Evolutionary conservation across 2,329 filamentous ascomycete species (phyloP), one percentile per base, ranked within the genome.

Genomic region (Ophiostoma montium): DNA sequence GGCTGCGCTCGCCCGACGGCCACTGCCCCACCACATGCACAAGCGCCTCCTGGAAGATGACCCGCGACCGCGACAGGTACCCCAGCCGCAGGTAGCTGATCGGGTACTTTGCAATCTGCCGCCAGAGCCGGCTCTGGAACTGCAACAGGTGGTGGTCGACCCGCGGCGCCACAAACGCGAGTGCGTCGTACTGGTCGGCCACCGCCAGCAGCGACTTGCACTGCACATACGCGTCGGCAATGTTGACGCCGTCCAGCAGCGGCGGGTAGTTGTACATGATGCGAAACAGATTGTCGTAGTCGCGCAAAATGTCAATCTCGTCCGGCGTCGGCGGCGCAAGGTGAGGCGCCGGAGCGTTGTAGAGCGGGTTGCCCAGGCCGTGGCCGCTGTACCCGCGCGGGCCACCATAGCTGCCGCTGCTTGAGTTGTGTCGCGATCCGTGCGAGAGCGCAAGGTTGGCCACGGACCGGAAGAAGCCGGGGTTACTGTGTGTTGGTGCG

Each of bases 181-280:
- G 74, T 13, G 89, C 87, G 62, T 95, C 89, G 67, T 95, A 95
- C 70, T 92, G 86, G 65, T 95, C 89, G n/a, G 88, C 90, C 16
- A 95, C 73, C 12, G 80, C 78, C 36, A 96, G 75, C 3, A 96
- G 76, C 12, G 86, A 84, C 66, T 95, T 95, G 74, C 87, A 95
- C 65, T 95, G 87, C 39, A 92, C 82, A 61, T 95, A 95, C 21
- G 89, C 88, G 53, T 88, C 84, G 48, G 88, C 87, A 55, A 96
- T 94, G 63, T 92, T 94, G 63, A 92, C 74, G 23, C 78, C 76
- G 65, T 95, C 89, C 31, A 96, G 75, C 0, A 79, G 61, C 0
- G 90, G 90, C 0, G 87, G 70, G 62, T 94, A 86, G 64, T 95
- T 95, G 72, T 96, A 96, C 70, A 95, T 95, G 54, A 92, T 84